A percentile compares a stretch with the other conserved stretches of the same genome.
phyloP scores from a whole-genome alignment of 2,329 filamentous ascomycete species.

The Fonsecaea pedrosoi region DNA sequence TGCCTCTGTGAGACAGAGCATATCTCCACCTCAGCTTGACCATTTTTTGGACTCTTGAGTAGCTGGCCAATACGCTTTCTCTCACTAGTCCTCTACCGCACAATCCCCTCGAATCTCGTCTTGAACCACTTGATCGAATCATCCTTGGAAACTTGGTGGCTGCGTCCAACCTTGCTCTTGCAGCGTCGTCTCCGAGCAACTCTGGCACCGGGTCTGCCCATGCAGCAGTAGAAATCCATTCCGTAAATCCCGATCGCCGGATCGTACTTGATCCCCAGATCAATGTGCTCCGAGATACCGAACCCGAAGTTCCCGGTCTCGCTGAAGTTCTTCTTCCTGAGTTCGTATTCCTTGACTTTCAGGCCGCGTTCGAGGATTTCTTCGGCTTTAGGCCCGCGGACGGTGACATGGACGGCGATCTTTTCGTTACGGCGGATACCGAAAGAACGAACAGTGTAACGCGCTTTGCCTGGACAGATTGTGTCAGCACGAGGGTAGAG shows the following conservation, averaged over 20 bases:
- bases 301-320: conserved; percentile 99
- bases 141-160: conserved; percentile 89
- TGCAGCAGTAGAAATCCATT: conserved; percentile 99
- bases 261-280: conserved; percentile 99
- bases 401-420: conserved; percentile 99
- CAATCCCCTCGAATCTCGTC: conserved; percentile 96
- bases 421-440: conserved; percentile 99
- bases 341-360: conserved; percentile 99
- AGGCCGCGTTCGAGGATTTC: conserved; percentile 99
- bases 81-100: conserved; percentile 72
- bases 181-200: conserved; percentile 92
- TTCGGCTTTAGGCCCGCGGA: conserved; percentile 98
- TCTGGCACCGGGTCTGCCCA: conserved; percentile 98
- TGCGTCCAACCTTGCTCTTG: conserved; percentile 83
- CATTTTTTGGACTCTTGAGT: background rate
- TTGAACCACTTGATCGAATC: conserved; percentile 99
- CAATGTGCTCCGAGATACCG: conserved; percentile 99
- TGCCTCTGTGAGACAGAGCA: background rate
- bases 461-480: conserved; percentile 81
- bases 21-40: background rate
- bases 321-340: conserved; percentile 99
- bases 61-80: background rate
- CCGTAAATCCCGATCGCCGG: conserved; percentile 98
- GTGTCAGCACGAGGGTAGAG: conserved; percentile 8
- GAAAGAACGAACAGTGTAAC: conserved; percentile 99